Base-by-base conservation (phyloP, 345 rosid genomes). In the Ceriops decandra region DNA sequence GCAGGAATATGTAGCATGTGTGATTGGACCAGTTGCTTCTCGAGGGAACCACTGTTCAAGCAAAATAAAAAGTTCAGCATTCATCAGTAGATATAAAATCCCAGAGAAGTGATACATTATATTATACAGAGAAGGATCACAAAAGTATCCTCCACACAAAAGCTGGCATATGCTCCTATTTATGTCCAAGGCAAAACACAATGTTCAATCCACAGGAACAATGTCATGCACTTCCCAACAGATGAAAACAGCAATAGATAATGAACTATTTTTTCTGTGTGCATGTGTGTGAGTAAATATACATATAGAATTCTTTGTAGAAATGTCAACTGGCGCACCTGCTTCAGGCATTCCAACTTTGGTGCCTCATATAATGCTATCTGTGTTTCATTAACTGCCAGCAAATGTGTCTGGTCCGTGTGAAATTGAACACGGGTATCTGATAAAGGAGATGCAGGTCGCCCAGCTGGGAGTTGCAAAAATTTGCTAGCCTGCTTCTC, bases 371-470 rank as follows among this genome's bases (percentile, higher is more conserved):
- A 92, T 52, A 84, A 80, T 7, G 98, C 90, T 59, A 92, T 82
- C 71, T 88, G 96, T 15, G 92, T 84, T 81, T 89, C 92, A 73
- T 92, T 92, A 74, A 88, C 88, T 0, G 78, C 93, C 65, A 92
- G 74, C 65, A 92, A 76, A 77, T 83, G 92, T 26, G 33, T 81
- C 77, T 86, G 90, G 75, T 89, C 90, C 64, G 64, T 63, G 67
- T 89, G 96, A 70, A 92, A 89, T 65, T 89, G 92, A 65, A 92
- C 92, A 22, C 91, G 87, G 24, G 96, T 92, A 67, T 92, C 96
- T 27, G 90, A 82, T 60, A 80, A 75, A 62, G 87, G 75, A 57
- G 96, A 65, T 58, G 83, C 72, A 5, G 74, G 57, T 66, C 80
- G 79, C 49, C 91, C 87, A 51, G 62, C 15, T 5, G 88, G 91